These are phyloP conservation scores for Euphrasia confusa DNA, from an alignment of 257 asterid genomes.

Conservation along the genomic window DNA sequence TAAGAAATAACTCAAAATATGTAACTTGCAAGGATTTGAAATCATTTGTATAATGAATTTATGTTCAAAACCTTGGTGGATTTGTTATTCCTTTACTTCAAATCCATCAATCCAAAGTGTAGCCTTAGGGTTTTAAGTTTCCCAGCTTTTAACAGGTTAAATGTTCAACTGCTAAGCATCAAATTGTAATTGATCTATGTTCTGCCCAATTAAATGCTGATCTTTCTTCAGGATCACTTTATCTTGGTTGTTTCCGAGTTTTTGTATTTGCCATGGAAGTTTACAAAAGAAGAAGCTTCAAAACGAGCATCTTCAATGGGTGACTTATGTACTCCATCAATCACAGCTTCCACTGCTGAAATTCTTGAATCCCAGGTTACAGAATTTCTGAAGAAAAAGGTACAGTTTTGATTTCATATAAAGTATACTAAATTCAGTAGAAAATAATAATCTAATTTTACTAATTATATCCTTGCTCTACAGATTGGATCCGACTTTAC, in stretches of 20 bases:
- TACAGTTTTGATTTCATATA: conserved; percentile 16
- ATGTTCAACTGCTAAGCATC: conserved; percentile 17
- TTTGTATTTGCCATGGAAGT: conserved; percentile 85
- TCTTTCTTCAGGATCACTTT: conserved; percentile 68
- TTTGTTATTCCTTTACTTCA: not conserved
- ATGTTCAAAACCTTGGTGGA: not conserved
- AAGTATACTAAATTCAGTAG: conserved; percentile 7
- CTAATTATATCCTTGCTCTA: conserved; percentile 23
- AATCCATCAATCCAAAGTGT: not conserved
- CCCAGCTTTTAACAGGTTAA: not conserved
- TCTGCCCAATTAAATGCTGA: conserved; percentile 23
- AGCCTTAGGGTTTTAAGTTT: not conserved
- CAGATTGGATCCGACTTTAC: conserved; percentile 84
- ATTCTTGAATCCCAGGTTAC: conserved; percentile 69
- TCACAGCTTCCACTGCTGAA: conserved; percentile 84
- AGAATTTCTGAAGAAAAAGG: conserved; percentile 76
- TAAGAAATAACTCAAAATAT: not conserved
- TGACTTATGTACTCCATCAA: conserved; percentile 84
- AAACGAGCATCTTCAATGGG: conserved; percentile 50
- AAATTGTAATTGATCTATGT: conserved; percentile 14
- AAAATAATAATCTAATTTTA: not conserved
- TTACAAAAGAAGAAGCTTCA: conserved; percentile 76
- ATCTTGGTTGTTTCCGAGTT: conserved; percentile 82
- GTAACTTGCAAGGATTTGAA: not conserved
- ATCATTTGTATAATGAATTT: not conserved